Evolutionary conservation across 306 rosid species (phyloP).

Genomic region (Lotus japonicus): DNA sequence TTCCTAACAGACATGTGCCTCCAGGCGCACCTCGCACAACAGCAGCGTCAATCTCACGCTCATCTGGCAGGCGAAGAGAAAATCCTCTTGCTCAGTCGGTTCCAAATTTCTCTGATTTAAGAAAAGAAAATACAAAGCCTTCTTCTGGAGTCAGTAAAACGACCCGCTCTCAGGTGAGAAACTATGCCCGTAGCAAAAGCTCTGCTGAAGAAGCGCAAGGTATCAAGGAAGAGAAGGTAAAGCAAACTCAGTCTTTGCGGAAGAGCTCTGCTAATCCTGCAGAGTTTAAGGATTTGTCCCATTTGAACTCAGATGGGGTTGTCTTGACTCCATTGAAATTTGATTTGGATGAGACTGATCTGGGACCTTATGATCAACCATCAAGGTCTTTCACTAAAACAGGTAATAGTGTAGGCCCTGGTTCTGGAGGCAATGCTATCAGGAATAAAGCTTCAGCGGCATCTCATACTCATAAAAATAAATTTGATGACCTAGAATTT

Average conservation of each 20-base stretch:
- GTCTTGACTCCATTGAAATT: conserved; percentile 62
- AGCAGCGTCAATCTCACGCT: conserved; percentile 43
- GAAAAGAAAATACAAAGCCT: conserved; percentile 96
- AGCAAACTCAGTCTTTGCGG: conserved; percentile 47
- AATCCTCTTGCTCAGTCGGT: conserved; percentile 82
- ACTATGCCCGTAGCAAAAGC: conserved; percentile 61
- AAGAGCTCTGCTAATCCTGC: conserved; percentile 58
- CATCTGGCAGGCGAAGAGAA: conserved; percentile 69
- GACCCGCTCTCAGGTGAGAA: conserved; percentile 61
- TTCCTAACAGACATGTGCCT: conserved; percentile 45
- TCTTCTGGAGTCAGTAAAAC: conserved; percentile 64
- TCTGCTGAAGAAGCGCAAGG: conserved; percentile 47
- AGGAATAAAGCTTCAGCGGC: conserved; percentile 59
- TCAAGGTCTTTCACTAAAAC: conserved; percentile 59
- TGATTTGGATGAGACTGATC: conserved; percentile 62
- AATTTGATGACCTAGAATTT: conserved; percentile 53
- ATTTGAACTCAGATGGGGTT: conserved; percentile 53
- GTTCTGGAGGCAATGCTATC: conserved; percentile 42
- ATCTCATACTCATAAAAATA: conserved; percentile 43
- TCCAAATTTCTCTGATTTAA: conserved; percentile 90
- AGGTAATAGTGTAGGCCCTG: conserved; percentile 52
- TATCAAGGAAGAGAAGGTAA: conserved; percentile 73
- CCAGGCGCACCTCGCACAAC: conserved; percentile 58
- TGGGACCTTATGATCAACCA: conserved; percentile 37
- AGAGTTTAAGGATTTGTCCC: conserved; percentile 51